Base-by-base conservation (phyloP, 1,284 basidiomycete species). In the Pyrrhoderma lamaoense region DNA sequence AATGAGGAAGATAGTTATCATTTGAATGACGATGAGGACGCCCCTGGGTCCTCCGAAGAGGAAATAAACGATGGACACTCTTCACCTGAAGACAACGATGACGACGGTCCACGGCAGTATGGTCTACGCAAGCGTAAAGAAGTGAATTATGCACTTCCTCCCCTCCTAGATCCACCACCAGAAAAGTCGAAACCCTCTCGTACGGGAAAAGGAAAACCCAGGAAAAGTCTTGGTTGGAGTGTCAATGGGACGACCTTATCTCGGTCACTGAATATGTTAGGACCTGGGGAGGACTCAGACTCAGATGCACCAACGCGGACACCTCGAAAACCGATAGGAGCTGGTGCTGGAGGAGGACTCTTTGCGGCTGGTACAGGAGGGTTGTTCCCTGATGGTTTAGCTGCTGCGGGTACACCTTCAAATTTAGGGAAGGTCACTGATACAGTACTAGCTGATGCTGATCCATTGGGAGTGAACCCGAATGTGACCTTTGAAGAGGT, bases 401-500 rank as follows among this genome's bases (percentile, higher is more conserved):
- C 74, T 8, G 67, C 79, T 47, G 79, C 77, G 40, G 84, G 86
- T 8, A 85, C 82, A 1, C 86, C 85, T 3, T 87, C 82, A 3
- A 89, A 90, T 59, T 70, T 91, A 19, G 90, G 88, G 46, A 92
- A 89, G 64, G 79, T 94, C 37, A 81, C 82, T 2, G 88, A 86
- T 59, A 75, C 87, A 51, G 92, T 81, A 42, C 79, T 95, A n/a
- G 95, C 96, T 8, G 96, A 99, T 65, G 87, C 91, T 2, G 96
- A 99, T 67, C 96, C 96, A 2, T 76, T 99, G 8, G 93, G 94
- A 16, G 89, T 96, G 5, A 93, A 95, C 61, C 82, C 87, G 64
- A 92, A 92, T 59, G 87, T 99, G 19, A 93, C 93, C 0, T 99
- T 99, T 64, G 89, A 94, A 62, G 89, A 93, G 67, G 92, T 99